These are phyloP conservation scores for Chlorella vulgaris DNA, from an alignment of 139 green algal species.

Conservation along the genomic window DNA sequence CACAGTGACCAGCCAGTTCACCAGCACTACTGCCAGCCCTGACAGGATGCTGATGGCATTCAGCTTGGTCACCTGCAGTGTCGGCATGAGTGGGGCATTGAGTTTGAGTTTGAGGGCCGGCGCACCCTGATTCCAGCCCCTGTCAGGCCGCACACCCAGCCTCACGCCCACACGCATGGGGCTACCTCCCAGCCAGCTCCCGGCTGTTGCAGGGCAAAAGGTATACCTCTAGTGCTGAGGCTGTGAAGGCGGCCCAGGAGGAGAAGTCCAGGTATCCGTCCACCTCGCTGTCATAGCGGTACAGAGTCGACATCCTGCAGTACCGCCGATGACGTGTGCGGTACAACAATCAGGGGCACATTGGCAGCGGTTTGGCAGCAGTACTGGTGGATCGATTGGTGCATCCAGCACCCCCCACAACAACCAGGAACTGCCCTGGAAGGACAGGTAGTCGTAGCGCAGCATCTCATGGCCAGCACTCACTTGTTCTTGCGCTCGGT, in stretches of 20 bases:
- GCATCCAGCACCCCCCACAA: too few relatives aligned
- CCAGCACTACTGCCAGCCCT: constrained; percentile 39
- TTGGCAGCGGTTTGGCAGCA: neutral
- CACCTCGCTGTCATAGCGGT: constrained; percentile 2
- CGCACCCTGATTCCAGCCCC: neutral
- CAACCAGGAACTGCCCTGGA: too few relatives aligned
- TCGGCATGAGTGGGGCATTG: neutral
- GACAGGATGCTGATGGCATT: constrained; percentile 34
- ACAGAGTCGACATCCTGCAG: constrained; percentile 16
- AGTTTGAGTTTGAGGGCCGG: too few relatives aligned
- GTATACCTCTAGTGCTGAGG: neutral
- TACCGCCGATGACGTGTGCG: neutral
- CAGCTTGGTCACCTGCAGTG: constrained; percentile 22
- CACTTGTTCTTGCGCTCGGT: constrained; percentile 16
- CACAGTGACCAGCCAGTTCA: constrained; percentile 44
- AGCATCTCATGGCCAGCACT: too few relatives aligned
- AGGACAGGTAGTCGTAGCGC: too few relatives aligned
- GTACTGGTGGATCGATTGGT: neutral
- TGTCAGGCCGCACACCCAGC: too few relatives aligned
- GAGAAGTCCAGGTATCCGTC: constrained; percentile 27
- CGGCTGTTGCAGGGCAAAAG: too few relatives aligned
- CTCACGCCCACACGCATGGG: too few relatives aligned
- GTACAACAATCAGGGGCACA: neutral
- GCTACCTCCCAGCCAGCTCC: neutral
- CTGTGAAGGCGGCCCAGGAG: constrained; percentile 23